Evolutionary conservation across 2,329 filamentous ascomycete genomes (phyloP).

Genomic region (Penicillium sp.): DNA sequence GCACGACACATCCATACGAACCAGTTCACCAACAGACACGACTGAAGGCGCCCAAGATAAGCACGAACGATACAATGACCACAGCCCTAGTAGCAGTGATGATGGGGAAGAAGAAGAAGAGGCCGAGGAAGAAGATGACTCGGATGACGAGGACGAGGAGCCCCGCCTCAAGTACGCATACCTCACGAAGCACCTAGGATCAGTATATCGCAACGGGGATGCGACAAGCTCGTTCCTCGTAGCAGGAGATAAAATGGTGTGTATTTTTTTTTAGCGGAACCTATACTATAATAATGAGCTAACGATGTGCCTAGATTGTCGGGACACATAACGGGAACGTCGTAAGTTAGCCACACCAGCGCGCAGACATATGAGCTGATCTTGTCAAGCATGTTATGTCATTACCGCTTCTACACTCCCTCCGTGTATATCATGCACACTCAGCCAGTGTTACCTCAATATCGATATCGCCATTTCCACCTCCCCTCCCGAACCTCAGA

Average conservation of each 20-base stretch:
- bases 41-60: conserved; percentile 16
- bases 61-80: conserved; percentile 21
- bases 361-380: conserved; percentile 18
- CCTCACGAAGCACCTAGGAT: conserved; percentile 73
- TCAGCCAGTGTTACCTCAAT: conserved; percentile 86
- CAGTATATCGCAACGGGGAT: conserved; percentile 91
- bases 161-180: conserved; percentile 91
- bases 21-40: conserved; percentile 17
- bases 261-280: conserved; percentile 18
- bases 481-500: conserved; percentile 51
- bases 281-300: conserved; percentile 24
- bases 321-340: conserved; percentile 97
- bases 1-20: conserved; percentile 22
- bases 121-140: conserved; percentile 66
- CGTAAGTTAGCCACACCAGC: conserved; percentile 54
- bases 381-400: conserved; percentile 73
- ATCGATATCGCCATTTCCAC: conserved; percentile 84
- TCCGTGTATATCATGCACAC: conserved; percentile 89
- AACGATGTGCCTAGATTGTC: conserved; percentile 62
- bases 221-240: conserved; percentile 88
- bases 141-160: conserved; percentile 88
- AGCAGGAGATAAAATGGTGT: conserved; percentile 94
- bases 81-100: conserved; percentile 25
- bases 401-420: conserved; percentile 73
- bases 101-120: conserved; percentile 46